Conservation (phyloP, 352 stramenopile species). For the Phytophthora multivora region DNA sequence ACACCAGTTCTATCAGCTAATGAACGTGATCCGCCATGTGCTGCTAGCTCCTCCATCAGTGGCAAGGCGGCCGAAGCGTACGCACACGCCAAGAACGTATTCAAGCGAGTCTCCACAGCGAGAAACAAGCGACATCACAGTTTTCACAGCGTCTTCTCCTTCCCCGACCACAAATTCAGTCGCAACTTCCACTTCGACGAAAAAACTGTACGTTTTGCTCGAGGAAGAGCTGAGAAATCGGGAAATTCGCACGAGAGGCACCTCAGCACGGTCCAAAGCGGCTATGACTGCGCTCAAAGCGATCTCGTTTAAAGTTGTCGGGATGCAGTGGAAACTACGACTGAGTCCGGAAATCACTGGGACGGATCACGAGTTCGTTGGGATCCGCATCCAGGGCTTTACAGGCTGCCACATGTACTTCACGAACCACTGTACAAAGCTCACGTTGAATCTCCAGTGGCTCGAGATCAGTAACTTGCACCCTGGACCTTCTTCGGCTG, state of each 20-base stretch:
- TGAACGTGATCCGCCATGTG: constrained; percentile 79
- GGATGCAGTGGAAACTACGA: constrained; percentile 59
- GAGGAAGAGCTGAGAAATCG: constrained; percentile 71
- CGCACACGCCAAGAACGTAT: constrained; percentile 18
- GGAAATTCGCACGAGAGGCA: constrained; percentile 56
- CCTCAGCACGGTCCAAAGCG: constrained; percentile 26
- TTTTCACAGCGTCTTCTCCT: constrained; percentile 33
- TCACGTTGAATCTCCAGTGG: constrained; percentile 79
- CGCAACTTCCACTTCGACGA: constrained; percentile 29
- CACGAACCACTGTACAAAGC: constrained; percentile 72
- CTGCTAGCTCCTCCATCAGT: constrained; percentile 67
- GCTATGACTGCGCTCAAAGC: constrained; percentile 55
- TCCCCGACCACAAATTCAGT: constrained; percentile 7
- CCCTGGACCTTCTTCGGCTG: constrained; percentile 70
- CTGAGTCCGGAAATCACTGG: constrained; percentile 62
- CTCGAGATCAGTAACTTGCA: constrained; percentile 84
- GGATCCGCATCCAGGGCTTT: constrained; percentile 66
- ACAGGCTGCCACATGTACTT: constrained; percentile 75
- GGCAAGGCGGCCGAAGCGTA: constrained; percentile 34
- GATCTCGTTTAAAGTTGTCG: constrained; percentile 71
- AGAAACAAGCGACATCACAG: constrained; percentile 36
- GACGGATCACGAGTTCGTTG: constrained; percentile 75
- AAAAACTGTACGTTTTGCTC: constrained; percentile 65
- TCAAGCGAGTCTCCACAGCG: constrained; percentile 11
- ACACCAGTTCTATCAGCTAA: constrained; percentile 84